Evolutionary conservation across 805 yeast species (phyloP).

Genomic region (Dipodascus albidus): DNA sequence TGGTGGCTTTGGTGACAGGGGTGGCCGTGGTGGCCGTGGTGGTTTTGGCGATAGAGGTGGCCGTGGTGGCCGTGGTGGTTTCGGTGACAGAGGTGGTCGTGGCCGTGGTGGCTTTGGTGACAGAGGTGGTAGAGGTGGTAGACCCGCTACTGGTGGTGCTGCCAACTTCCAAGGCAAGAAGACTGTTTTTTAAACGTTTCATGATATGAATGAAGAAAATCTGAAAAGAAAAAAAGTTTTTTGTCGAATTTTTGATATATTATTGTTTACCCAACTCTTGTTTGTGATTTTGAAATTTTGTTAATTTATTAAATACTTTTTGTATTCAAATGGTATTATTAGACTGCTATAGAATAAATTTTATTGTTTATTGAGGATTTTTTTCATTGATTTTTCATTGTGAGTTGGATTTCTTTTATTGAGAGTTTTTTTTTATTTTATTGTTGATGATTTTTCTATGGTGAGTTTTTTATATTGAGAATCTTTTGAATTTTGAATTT

Average conservation of each 20-base stretch:
- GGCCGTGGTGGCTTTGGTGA: slow-evolving; percentile 21
- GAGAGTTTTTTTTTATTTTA: too few species aligned
- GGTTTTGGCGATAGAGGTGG: slow-evolving; percentile 22
- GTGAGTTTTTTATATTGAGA: too few species aligned
- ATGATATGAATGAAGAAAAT: too few species aligned
- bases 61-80: too few species aligned
- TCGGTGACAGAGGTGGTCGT: slow-evolving; percentile 18
- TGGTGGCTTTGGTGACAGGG: slow-evolving; percentile 23
- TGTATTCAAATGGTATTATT: neutral
- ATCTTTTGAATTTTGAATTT: too few species aligned
- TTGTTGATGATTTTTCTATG: too few species aligned
- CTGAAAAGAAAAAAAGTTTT: neutral
- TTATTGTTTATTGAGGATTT: neutral
- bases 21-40: slow-evolving; percentile 26
- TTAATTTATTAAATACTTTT: neutral
- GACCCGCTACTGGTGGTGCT: slow-evolving; percentile 43
- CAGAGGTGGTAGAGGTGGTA: slow-evolving; percentile 24
- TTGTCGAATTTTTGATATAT: too few species aligned
- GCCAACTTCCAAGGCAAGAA: slow-evolving; percentile 65
- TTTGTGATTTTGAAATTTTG: neutral
- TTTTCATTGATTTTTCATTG: too few species aligned
- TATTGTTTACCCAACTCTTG: too few species aligned
- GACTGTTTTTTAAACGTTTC: slow-evolving; percentile 22
- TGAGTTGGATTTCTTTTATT: too few species aligned
- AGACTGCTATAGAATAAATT: neutral